Evolutionary conservation across 2,329 filamentous ascomycete genomes (phyloP).

Genomic region (Domatiomyces catenatus): DNA sequence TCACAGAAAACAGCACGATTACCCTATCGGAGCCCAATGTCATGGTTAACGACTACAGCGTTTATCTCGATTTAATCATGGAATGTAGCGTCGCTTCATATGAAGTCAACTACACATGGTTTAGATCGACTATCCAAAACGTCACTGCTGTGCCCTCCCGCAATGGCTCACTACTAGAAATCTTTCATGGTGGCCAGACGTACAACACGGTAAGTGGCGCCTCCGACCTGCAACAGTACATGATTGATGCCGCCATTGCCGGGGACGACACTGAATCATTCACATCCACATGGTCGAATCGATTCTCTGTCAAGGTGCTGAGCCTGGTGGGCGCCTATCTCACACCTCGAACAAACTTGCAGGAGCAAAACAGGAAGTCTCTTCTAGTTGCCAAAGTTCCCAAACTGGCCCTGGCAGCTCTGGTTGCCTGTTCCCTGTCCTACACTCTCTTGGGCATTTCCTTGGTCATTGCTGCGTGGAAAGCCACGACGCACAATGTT

Average conservation of each 20-base stretch:
- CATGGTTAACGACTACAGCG: slow-evolving; percentile 5
- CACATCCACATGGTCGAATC: slow-evolving; percentile 1
- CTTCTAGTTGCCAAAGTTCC: slow-evolving; percentile 15
- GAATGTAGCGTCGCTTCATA: slow-evolving; percentile 13
- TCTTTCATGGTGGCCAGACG: slow-evolving; percentile 10
- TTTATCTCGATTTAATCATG: slow-evolving; percentile 11
- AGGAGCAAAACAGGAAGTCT: slow-evolving; percentile 10
- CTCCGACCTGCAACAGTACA: slow-evolving; percentile 10
- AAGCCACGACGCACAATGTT: slow-evolving; percentile 2
- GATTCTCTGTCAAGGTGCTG: slow-evolving; percentile 11
- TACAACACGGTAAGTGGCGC: slow-evolving; percentile 7
- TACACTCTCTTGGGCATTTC: slow-evolving; percentile 11
- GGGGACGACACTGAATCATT: slow-evolving; percentile 4
- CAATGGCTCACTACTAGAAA: slow-evolving; percentile 14
- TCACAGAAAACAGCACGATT: slow-evolving; percentile 6
- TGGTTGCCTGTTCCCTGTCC: slow-evolving; percentile 8
- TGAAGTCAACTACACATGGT: slow-evolving; percentile 12
- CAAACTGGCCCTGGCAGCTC: slow-evolving; percentile 10
- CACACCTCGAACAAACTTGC: slow-evolving; percentile 6
- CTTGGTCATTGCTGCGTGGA: slow-evolving; percentile 4
- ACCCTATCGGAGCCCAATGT: background rate
- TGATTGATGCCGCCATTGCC: slow-evolving; percentile 8
- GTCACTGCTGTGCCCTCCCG: slow-evolving; percentile 6
- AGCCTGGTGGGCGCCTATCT: slow-evolving; percentile 13
- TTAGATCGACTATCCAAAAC: slow-evolving; percentile 9